Evolutionary conservation across 2,329 filamentous ascomycete species (phyloP), one percentile per base, ranked within the genome.

Genomic region (Phaeoacremonium minimum): DNA sequence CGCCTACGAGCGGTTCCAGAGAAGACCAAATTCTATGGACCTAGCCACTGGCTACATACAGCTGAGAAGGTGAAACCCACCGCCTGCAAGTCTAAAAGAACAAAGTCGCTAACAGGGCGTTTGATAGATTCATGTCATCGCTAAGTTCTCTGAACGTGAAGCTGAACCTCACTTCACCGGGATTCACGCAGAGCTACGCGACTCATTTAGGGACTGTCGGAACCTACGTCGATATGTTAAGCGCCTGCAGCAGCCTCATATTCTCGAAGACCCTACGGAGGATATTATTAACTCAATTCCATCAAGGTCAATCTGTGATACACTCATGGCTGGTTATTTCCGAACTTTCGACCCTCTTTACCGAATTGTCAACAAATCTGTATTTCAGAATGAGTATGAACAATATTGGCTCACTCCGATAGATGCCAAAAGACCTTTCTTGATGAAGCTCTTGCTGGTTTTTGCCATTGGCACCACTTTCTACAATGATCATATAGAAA

Each of bases 381-480:
- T n/a, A n/a, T 26, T 26, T 26, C 9, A 9, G 9, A 9, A 9
- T n/a, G 22, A 26, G 22, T 26, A 26, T 26, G 22, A 26, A 9
- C 9, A 26, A 26, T 26, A 9, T n/a, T 26, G 22, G 22, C 9
- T 9, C 9, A n/a, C 9, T 9, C 9, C 9, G 22, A 9, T 9
- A 26, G 9, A 9, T 26, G 9, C 9, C 22, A 9, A 19, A 9
- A 17, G 18, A 9, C 8, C 18, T 4, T 51, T 46, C 12, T 36
- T 48, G 5, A 40, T 52, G 38, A 50, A 48, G 19, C 39, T 55
- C n/a, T 38, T 46, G 16, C 46, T 53, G 43, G 38, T 51, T 7
- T 30, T 55, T 13, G 42, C 50, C 4, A 38, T 54, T 12, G 50
- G 51, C 4, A 43, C 41, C 15, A 40, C 48, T 15, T 51, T 53